Conservation (phyloP, 495 filamentous ascomycete species). For the Penicillium simplicissimum region DNA sequence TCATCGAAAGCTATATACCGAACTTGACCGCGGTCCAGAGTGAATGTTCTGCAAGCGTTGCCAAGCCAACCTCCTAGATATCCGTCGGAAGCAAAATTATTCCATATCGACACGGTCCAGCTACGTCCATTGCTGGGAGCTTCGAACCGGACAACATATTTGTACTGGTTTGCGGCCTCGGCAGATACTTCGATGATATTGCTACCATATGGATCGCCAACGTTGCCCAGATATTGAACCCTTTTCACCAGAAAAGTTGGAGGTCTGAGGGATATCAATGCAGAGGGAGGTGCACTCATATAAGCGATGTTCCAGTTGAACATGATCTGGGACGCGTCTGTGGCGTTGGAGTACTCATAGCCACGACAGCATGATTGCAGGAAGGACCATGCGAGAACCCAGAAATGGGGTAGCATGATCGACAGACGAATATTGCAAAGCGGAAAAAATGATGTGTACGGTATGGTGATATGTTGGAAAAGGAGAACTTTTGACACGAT, state of each 20-base stretch:
- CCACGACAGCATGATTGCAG: background rate
- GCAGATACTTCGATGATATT: slow-evolving; percentile 4
- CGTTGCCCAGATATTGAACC: background rate
- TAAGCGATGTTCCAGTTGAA: background rate
- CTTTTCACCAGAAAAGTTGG: background rate
- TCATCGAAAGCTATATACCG: slow-evolving; percentile 6
- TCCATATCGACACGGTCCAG: slow-evolving; percentile 9
- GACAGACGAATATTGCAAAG: background rate
- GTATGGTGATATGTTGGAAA: slow-evolving; percentile 1
- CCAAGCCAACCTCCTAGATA: background rate
- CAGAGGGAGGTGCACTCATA: background rate
- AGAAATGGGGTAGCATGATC: background rate
- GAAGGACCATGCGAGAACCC: background rate
- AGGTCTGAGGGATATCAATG: background rate
- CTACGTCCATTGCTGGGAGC: background rate
- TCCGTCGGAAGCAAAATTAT: slow-evolving; percentile 4
- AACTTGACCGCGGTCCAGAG: background rate
- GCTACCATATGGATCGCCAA: slow-evolving; percentile 1
- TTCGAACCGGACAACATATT: slow-evolving; percentile 4
- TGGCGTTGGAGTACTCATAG: background rate
- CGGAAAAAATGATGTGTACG: background rate
- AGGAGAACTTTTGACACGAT: background rate
- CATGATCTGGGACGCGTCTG: background rate
- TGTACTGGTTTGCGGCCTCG: background rate
- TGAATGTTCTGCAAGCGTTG: slow-evolving; percentile 2